phyloP scores from a whole-genome alignment of 345 rosid genomes.

The Eucalyptus rudis region DNA sequence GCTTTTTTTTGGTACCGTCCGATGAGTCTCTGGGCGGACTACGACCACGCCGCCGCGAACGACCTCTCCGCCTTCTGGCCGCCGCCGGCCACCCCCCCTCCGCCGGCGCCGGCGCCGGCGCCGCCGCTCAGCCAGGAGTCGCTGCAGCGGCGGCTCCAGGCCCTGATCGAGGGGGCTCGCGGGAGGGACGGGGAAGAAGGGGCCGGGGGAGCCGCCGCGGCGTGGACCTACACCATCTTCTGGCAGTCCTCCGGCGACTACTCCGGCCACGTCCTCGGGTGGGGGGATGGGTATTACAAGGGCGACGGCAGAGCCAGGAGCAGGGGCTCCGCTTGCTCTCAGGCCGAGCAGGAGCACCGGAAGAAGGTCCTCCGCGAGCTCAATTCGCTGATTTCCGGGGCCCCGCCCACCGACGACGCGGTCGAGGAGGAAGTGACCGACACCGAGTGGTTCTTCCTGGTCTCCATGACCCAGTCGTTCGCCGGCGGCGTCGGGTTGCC shows the following conservation, averaged over 20 bases:
- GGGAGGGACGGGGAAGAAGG: constrained; percentile 57
- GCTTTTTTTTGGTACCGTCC: neutral
- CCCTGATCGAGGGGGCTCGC: constrained; percentile 49
- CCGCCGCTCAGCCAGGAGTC: constrained; percentile 43
- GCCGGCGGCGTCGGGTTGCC: constrained; percentile 51
- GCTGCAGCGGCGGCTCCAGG: constrained; percentile 74
- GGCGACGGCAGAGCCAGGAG: constrained; percentile 54
- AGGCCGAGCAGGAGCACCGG: constrained; percentile 71
- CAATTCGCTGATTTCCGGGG: constrained; percentile 63
- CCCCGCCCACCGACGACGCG: constrained; percentile 30
- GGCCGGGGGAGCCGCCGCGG: constrained; percentile 12
- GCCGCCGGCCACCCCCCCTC: neutral
- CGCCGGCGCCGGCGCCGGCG: neutral
- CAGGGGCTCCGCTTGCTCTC: constrained; percentile 8
- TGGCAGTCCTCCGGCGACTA: constrained; percentile 78
- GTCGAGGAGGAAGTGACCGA: constrained; percentile 81
- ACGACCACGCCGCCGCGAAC: neutral
- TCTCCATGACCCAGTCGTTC: constrained; percentile 83
- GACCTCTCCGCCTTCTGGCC: neutral
- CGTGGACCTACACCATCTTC: constrained; percentile 86
- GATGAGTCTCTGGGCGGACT: neutral
- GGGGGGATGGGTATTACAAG: constrained; percentile 90
- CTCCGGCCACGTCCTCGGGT: constrained; percentile 36
- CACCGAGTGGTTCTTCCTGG: constrained; percentile 84
- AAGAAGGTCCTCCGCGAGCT: constrained; percentile 60